Evolutionary conservation across 805 yeast genomes (phyloP).

Genomic region (Candida michaelii): DNA sequence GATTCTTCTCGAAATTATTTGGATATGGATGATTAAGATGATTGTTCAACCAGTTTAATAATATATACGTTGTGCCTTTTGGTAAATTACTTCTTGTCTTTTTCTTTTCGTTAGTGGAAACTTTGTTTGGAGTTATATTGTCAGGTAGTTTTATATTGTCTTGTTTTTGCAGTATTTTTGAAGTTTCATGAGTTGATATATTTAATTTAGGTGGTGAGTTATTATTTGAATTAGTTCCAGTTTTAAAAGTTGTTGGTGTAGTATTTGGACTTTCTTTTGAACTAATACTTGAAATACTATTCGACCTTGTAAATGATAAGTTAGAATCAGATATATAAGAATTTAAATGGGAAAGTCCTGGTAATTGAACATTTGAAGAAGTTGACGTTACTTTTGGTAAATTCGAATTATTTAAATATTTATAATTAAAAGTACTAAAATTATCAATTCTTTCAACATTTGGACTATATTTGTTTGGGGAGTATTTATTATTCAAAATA

Average conservation of each 20-base stretch:
- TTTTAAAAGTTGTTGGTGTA: not conserved
- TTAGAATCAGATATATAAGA: constrained; percentile 1
- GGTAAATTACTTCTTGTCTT: constrained; percentile 72
- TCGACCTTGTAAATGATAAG: not conserved
- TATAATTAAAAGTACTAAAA: not conserved
- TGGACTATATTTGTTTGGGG: not conserved
- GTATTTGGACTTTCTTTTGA: constrained; percentile 1
- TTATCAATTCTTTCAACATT: not conserved
- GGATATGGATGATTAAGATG: constrained; percentile 85
- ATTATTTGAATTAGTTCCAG: not conserved
- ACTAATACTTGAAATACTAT: constrained; percentile 1
- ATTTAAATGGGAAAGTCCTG: constrained; percentile 3
- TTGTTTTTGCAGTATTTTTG: not conserved
- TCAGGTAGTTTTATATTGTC: constrained; percentile 7
- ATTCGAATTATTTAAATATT: not conserved
- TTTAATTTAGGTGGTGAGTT: not conserved
- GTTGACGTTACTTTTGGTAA: not conserved
- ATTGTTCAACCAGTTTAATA: constrained; percentile 70
- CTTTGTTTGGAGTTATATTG: constrained; percentile 8
- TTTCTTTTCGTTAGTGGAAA: constrained; percentile 19
- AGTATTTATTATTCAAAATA: constrained; percentile 22
- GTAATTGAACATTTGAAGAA: constrained; percentile 2
- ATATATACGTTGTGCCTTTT: constrained; percentile 68
- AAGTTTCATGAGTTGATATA: not conserved
- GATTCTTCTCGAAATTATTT: constrained; percentile 71